Base-by-base conservation (phyloP, 2,329 filamentous ascomycete genomes). In the Ophiostoma himal-ulmi region DNA sequence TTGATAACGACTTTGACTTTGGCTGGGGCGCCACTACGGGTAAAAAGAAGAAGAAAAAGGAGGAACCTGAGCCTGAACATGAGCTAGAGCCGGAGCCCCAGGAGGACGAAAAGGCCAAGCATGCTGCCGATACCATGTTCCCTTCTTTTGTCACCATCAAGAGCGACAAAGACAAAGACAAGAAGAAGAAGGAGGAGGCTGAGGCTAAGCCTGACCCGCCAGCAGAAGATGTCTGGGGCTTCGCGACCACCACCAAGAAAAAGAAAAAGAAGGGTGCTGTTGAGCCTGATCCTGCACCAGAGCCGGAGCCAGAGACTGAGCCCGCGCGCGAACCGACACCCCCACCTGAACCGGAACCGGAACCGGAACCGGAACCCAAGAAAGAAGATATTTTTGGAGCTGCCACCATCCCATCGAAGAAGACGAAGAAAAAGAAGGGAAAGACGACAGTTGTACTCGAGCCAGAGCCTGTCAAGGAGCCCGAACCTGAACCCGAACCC, bases 301-400 rank as follows among this genome's bases (percentile, higher is more conserved):
- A 73, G 17, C 72, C 71, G 8, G 71, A 13, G 44, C 44, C 52
- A 1, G 30, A 37, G 60, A 34, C 62, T 22, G 62, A 64, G 20
- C 60, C 57, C 13, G 57, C 34, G 57, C 57, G 57, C n/a, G 71
- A 57, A 57, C 67, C 77, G 11, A 72, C 70, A 39, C 68, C 71
- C 7, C 73, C 68, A 34, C 68, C 64, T 6, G 70, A 71, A 26
- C 66, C 69, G 0, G 67, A 70, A 17, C 68, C 70, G 4, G 70
- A 73, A 36, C 69, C 70, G 5, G 60, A 70, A 17, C 68, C 68
- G 44, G 69, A 72, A 37, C 20, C 36, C 8, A 60, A 67, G 37
- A 70, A 71, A 5, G 70, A 71, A 11, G 73, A 76, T n/a, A 34
- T 71, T 30, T 78, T 74, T 76, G 75, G 74, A 3, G 57, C 13